phyloP scores from a whole-genome alignment of 78 protist genomes.

The Guillardia theta region DNA sequence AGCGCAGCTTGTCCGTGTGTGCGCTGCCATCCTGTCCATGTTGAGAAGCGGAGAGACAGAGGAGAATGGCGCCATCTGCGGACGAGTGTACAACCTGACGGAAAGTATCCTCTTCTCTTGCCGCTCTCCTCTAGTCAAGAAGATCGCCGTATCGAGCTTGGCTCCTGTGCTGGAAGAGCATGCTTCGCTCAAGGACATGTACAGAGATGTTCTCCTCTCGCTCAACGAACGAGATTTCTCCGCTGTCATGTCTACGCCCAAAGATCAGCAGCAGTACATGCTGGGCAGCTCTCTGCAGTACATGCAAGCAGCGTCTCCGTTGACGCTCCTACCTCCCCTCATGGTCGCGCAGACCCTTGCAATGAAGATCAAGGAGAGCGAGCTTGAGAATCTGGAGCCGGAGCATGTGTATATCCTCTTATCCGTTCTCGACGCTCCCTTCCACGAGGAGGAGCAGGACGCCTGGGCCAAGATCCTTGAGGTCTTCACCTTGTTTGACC shows the following conservation, averaged over 20 bases:
- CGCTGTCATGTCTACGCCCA: neutral
- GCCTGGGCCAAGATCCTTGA: neutral
- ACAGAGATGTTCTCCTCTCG: neutral
- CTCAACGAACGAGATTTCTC: neutral
- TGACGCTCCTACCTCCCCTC: neutral
- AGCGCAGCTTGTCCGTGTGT: neutral
- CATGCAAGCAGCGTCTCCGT: neutral
- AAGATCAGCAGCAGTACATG: neutral
- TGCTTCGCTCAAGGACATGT: neutral
- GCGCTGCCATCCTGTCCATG: neutral
- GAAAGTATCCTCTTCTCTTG: neutral
- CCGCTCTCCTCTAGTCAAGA: neutral
- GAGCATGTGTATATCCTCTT: neutral
- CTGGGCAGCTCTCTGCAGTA: neutral
- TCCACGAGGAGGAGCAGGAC: neutral
- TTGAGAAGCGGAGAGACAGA: neutral
- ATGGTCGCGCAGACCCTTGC: neutral
- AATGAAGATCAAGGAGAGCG: neutral
- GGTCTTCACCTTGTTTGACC: neutral
- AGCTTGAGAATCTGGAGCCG: neutral
- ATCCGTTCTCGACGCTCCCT: neutral
- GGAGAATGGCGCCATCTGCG: neutral
- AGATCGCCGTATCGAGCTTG: neutral
- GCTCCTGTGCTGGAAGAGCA: neutral
- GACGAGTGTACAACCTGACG: neutral